Base-by-base conservation (phyloP, 805 yeast genomes). In the Komagataella pastoris region DNA sequence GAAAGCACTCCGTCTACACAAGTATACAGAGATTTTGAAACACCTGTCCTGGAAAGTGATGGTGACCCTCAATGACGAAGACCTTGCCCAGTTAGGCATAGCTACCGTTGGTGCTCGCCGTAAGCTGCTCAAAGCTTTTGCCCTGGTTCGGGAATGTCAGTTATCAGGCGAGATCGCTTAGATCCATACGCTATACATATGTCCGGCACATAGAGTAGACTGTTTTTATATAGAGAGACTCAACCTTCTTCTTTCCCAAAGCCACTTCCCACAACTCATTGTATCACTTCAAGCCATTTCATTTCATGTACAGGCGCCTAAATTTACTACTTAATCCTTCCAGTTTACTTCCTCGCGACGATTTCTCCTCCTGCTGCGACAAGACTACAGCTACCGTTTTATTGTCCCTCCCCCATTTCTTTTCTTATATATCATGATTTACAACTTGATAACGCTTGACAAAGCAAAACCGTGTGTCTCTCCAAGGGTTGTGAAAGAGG, bases 31-130 rank as follows among this genome's bases (percentile, higher is more conserved):
- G 43, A 85, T 85, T 53, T 73, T 93, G 56, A 79, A 83, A 59
- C 81, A 80, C 55, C 72, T 83, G 56, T 73, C 76, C 23, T 93
- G 99, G 98, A 71, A 75, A 55, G 86, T 84, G 47, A 74, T 93
- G 70, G 76, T 93, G 54, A 78, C 79, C 56, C 71, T 86, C 56
- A 72, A 72, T 54, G 96, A 91, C 63, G 75, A 68, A 3, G 77
- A 80, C 53, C 73, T 93, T 59, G 88, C 83, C 57, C 74, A 73
- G 3, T 74, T 81, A 53, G 99, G 99, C 6, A 97, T 93, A 46
- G 78, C 81, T 57, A 97, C 99, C 0, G 74, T 93, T 57, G 99
- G 99, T 6, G 99, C 99, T 0, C 75, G 99, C 56, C 79, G 97
- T 53, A 93, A 93, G 69, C 76, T 93, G 65, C 70, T 93, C 60